Evolutionary conservation across 2,329 filamentous ascomycete species (phyloP), one percentile per base, ranked within the genome.

Genomic region (Fusarium abutilonis): DNA sequence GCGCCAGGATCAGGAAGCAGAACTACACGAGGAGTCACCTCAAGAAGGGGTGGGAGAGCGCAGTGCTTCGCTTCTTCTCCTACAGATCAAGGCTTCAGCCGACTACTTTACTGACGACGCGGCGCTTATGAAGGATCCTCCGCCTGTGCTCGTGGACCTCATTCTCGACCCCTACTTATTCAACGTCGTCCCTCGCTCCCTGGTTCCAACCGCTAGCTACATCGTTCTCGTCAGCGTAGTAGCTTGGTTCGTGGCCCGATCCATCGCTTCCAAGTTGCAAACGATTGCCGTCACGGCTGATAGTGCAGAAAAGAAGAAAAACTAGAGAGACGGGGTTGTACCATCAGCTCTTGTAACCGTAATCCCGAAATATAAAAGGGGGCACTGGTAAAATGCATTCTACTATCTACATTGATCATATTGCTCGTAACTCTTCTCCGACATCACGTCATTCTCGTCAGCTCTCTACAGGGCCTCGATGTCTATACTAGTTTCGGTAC

Each of bases 101-200:
- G 92, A 96, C 70, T 99, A 94, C 79, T 96, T 91, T 76, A 90
- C 91, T 10, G 82, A 86, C 56, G 84, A 97, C 72, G 76, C 80
- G 60, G 83, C 83, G 2, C 83, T 97, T 70, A 98, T 98, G 94
- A 76, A 80, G 44, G 71, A 82, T 60, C 89, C 91, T 13, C 88
- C 89, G 3, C 85, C 87, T 1, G 92, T 98, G 4, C 79, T 87
- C 49, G 89, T 89, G 47, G 94, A 99, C 68, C 76, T 88, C 75
- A 90, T 97, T 69, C 85, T 99, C 21, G 95, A 98, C 75, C 93
- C 93, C 1, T 98, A 89, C 72, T 59, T 96, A 36, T 77, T 89
- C 70, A 95, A 96, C 78, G 72, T 93, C 14, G 82, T 98, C 48
- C 95, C 95, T 11, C 82, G 81, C 47, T 96, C 93, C 4, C 79